phyloP scores from a whole-genome alignment of 371 early-diverging fungal species.

The Massospora cicadina region DNA sequence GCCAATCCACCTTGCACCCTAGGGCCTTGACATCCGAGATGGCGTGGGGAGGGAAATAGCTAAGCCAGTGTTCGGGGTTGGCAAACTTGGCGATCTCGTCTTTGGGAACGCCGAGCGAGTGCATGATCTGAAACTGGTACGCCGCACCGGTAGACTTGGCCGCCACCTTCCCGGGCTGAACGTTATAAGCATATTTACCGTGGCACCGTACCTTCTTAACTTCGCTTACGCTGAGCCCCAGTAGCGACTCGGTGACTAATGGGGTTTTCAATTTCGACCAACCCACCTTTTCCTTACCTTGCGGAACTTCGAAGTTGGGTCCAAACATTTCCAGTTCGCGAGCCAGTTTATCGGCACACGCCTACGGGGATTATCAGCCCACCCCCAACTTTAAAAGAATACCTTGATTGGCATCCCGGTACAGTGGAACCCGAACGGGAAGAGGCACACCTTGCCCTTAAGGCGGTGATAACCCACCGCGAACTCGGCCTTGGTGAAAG shows the following conservation, averaged over 20 bases:
- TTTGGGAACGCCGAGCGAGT: conserved; percentile 70
- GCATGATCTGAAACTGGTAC: conserved; percentile 95
- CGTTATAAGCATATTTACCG: conserved; percentile 32
- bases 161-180: conserved; percentile 67
- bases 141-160: conserved; percentile 72
- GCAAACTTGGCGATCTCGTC: conserved; percentile 90
- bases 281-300: conserved; percentile 5
- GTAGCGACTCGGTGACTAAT: conserved; percentile 17
- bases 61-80: conserved; percentile 90
- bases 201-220: conserved; percentile 13
- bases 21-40: conserved; percentile 65
- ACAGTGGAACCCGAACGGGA: conserved; percentile 99
- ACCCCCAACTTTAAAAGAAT: conserved; percentile 9
- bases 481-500: conserved; percentile 96
- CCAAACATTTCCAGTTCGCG: conserved; percentile 93
- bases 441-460: conserved; percentile 87
- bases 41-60: conserved; percentile 90
- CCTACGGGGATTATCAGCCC: conserved; percentile 25
- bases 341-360: conserved; percentile 94
- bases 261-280: not conserved
- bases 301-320: conserved; percentile 47
- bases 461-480: conserved; percentile 85
- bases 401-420: conserved; percentile 99
- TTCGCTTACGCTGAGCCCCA: conserved; percentile 16
- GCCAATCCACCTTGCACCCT: conserved; percentile 94